These are phyloP conservation scores for Vitis hybrid DNA, from an alignment of 177 flowering plant species.

Conservation along the genomic window DNA sequence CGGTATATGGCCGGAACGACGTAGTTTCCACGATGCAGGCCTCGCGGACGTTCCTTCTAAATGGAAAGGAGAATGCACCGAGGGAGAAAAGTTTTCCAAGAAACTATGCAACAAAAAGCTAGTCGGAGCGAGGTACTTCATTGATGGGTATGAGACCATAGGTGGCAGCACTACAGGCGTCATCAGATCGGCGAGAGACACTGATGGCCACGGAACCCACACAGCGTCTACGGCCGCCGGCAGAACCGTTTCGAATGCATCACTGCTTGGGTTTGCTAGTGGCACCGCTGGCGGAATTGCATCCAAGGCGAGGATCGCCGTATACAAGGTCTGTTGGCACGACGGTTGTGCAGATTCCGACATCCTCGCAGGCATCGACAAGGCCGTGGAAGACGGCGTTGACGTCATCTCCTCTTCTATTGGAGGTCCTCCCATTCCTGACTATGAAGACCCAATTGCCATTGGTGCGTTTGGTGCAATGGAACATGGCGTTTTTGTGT, in stretches of 20 bases:
- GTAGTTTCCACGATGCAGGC: constrained; percentile 47
- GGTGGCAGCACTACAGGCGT: neutral
- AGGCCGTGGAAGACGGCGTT: constrained; percentile 46
- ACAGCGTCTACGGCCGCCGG: constrained; percentile 70
- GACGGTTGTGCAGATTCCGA: constrained; percentile 35
- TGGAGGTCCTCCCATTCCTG: constrained; percentile 16
- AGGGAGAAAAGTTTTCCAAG: constrained; percentile 29
- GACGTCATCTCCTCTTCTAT: constrained; percentile 37
- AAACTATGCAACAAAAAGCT: constrained; percentile 45
- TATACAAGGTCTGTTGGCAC: constrained; percentile 56
- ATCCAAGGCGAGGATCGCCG: constrained; percentile 52
- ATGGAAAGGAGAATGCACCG: constrained; percentile 57
- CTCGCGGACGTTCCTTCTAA: constrained; percentile 43
- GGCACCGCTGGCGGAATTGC: constrained; percentile 54
- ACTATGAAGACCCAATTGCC: constrained; percentile 32
- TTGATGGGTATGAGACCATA: constrained; percentile 25
- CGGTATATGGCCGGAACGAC: constrained; percentile 55
- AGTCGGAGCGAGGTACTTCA: constrained; percentile 48
- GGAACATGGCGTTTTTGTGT: constrained; percentile 32
- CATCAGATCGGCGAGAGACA: constrained; percentile 37
- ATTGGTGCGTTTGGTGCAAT: constrained; percentile 39
- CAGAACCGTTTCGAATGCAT: constrained; percentile 27
- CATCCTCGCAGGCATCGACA: constrained; percentile 37
- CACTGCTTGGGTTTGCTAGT: constrained; percentile 36
- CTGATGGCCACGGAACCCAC: constrained; percentile 65